phyloP scores from a whole-genome alignment of 2,329 filamentous ascomycete genomes.

The Xylaria arbuscula region DNA sequence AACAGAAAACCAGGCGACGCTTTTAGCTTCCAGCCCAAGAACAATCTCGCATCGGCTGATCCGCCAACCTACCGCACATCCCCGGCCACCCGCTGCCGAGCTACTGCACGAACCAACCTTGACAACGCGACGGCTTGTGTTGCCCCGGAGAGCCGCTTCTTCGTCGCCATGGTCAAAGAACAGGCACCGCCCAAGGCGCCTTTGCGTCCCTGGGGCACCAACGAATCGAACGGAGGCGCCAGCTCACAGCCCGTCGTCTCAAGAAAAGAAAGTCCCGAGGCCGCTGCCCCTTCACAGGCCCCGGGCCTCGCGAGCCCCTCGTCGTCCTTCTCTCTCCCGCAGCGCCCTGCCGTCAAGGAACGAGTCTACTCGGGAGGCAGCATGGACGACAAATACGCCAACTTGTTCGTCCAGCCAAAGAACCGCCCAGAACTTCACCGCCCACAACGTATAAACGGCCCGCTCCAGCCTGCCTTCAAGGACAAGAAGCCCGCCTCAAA shows the following conservation, averaged over 20 bases:
- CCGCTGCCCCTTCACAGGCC: constrained; percentile 23
- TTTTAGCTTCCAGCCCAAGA: constrained; percentile 50
- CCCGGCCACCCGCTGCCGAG: constrained; percentile 13
- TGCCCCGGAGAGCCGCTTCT: constrained; percentile 30
- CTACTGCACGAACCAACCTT: background rate
- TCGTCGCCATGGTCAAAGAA: constrained; percentile 59
- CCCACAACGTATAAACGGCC: constrained; percentile 60
- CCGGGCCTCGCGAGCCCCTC: constrained; percentile 35
- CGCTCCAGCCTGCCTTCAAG: constrained; percentile 59
- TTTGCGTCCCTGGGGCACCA: constrained; percentile 53
- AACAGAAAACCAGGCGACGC: constrained; percentile 49
- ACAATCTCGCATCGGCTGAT: constrained; percentile 47
- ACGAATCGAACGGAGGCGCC: constrained; percentile 39
- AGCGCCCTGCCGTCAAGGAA: constrained; percentile 46
- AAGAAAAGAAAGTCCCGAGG: constrained; percentile 1
- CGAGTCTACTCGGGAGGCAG: constrained; percentile 41
- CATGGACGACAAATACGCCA: constrained; percentile 65
- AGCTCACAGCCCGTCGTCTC: constrained; percentile 26
- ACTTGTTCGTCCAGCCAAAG: constrained; percentile 65
- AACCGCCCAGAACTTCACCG: constrained; percentile 69
- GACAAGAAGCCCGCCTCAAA: constrained; percentile 60
- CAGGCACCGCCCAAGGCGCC: constrained; percentile 59
- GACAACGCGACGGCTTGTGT: constrained; percentile 4
- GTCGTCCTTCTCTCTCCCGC: constrained; percentile 18
- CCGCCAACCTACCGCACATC: constrained; percentile 39